Percentiles rank a stretch among this genome's conserved stretches.
These are phyloP conservation scores for Oropetium thomaeum DNA, from an alignment of 176 grass and related monocot genomes.

Conservation along the genomic window DNA sequence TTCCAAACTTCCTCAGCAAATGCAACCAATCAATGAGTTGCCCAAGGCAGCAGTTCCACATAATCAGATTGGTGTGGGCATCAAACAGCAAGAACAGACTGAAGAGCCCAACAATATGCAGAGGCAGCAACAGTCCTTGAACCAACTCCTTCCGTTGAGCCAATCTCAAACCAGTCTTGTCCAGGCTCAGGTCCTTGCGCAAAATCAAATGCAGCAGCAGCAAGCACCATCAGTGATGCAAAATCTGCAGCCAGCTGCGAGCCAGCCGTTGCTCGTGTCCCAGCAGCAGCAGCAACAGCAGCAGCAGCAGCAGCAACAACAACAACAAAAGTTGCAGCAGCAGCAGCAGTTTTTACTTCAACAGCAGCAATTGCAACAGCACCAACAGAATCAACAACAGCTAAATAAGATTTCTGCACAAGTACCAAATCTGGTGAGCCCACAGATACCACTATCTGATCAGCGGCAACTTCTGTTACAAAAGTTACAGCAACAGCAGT, in stretches of 20 bases:
- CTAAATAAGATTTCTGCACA: conserved; percentile 53
- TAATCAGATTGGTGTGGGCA: conserved; percentile 44
- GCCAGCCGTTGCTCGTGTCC: conserved; percentile 14
- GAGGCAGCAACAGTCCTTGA: conserved; percentile 53
- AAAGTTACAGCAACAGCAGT: conserved; percentile 70
- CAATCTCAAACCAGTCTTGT: conserved; percentile 46
- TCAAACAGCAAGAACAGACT: conserved; percentile 49
- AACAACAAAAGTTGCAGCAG: background rate
- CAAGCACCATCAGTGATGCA: conserved; percentile 34
- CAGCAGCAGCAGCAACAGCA: conserved; percentile 31
- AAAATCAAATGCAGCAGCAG: conserved; percentile 56
- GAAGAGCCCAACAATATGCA: conserved; percentile 43
- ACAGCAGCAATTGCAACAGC: conserved; percentile 50
- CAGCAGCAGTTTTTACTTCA: conserved; percentile 51
- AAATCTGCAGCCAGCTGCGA: conserved; percentile 36
- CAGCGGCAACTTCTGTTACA: conserved; percentile 60
- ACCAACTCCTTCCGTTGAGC: conserved; percentile 47
- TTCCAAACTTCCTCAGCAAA: conserved; percentile 51
- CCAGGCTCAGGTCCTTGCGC: conserved; percentile 53
- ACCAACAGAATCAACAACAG: conserved; percentile 57
- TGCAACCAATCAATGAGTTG: conserved; percentile 49
- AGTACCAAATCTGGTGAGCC: conserved; percentile 47
- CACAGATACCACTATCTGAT: conserved; percentile 51
- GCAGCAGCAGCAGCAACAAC: conserved; percentile 7
- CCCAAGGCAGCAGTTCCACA: conserved; percentile 36